phyloP scores from a whole-genome alignment of 2,329 filamentous ascomycete species.

The Scytalidium sp. region DNA sequence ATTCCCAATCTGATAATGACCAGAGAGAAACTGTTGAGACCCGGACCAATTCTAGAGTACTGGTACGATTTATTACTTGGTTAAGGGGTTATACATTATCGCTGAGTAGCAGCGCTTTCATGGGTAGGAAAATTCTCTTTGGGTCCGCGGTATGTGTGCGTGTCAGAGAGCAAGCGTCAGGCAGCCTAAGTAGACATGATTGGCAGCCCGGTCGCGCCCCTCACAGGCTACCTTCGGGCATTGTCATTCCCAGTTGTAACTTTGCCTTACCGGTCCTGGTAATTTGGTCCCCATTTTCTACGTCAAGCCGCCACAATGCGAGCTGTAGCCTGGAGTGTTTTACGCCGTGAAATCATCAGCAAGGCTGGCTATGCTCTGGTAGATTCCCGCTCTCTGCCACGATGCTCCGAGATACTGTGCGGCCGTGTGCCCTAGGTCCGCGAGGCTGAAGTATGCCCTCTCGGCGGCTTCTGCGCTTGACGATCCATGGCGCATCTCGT shows the following conservation, averaged over 20 bases:
- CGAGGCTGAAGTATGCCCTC: neutral
- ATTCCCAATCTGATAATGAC: neutral
- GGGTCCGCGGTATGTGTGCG: neutral
- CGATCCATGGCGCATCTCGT: neutral
- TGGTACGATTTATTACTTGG: neutral
- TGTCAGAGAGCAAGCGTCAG: neutral
- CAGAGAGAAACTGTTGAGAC: neutral
- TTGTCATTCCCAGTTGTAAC: neutral
- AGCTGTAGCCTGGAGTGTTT: neutral
- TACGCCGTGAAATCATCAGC: neutral
- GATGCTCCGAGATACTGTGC: neutral
- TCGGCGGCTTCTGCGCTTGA: neutral
- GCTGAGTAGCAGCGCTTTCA: neutral
- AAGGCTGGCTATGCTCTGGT: neutral
- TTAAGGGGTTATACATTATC: neutral
- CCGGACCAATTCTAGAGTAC: neutral
- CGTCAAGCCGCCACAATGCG: neutral
- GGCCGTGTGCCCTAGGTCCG: neutral
- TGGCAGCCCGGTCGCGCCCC: neutral
- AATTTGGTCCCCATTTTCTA: too few relatives aligned
- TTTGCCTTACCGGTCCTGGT: too few relatives aligned
- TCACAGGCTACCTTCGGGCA: neutral
- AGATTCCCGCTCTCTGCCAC: neutral
- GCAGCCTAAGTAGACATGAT: neutral
- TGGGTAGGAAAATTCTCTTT: neutral